phyloP scores from a whole-genome alignment of 2,329 filamentous ascomycete species.

The Alternaria panax region DNA sequence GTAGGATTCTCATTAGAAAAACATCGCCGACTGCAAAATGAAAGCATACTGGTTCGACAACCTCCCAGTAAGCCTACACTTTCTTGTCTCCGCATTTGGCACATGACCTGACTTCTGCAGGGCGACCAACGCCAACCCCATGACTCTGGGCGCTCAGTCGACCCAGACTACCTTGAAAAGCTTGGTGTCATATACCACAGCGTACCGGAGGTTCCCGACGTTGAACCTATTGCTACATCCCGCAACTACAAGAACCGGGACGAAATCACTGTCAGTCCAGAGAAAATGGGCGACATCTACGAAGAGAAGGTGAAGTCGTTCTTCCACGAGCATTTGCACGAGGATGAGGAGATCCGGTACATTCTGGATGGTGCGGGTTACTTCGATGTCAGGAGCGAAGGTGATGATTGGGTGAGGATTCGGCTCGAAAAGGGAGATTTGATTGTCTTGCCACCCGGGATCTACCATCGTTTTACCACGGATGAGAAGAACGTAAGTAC shows the following conservation, averaged over 20 bases:
- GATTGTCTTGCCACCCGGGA: conserved; percentile 91
- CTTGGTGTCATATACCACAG: conserved; percentile 83
- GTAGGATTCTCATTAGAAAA: not conserved
- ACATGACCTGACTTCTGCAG: conserved; percentile 56
- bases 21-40: conserved; percentile 55
- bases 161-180: conserved; percentile 69
- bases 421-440: conserved; percentile 84
- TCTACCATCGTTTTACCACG: conserved; percentile 97
- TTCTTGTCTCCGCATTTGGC: not conserved
- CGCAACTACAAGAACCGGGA: conserved; percentile 94
- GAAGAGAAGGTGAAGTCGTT: conserved; percentile 94
- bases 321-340: conserved; percentile 94
- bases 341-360: conserved; percentile 98
- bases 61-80: conserved; percentile 57
- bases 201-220: conserved; percentile 67
- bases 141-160: conserved; percentile 78
- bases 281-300: conserved; percentile 84
- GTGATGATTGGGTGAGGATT: conserved; percentile 90
- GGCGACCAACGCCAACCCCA: conserved; percentile 93
- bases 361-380: conserved; percentile 87
- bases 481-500: conserved; percentile 82
- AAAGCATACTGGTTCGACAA: conserved; percentile 77
- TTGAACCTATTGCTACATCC: conserved; percentile 75
- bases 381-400: conserved; percentile 86
- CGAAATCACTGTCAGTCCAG: conserved; percentile 86